Evolutionary conservation across 1,284 basidiomycete genomes (phyloP).

Genomic region (Sporisorium iseilematis-ciliati): DNA sequence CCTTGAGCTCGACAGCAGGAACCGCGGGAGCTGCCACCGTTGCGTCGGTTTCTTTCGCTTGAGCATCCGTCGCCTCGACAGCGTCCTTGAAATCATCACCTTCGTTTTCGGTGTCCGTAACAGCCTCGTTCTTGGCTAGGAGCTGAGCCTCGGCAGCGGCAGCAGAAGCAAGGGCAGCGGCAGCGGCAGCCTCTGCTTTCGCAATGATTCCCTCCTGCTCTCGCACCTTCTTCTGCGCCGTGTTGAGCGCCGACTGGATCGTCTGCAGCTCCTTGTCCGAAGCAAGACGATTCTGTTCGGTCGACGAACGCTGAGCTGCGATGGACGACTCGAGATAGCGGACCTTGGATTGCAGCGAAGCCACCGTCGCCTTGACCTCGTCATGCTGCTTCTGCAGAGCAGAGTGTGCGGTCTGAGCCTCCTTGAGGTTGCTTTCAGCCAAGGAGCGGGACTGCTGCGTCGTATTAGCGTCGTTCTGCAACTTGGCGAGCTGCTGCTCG

Average conservation of each 20-base stretch:
- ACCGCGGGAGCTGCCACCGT: slow-evolving; percentile 19
- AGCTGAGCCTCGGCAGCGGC: slow-evolving; percentile 43
- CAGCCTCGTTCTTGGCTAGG: slow-evolving; percentile 34
- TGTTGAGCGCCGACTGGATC: slow-evolving; percentile 49
- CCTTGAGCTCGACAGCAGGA: slow-evolving; percentile 44
- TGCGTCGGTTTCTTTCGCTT: slow-evolving; percentile 5
- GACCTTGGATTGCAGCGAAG: slow-evolving; percentile 46
- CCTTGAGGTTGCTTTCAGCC: slow-evolving; percentile 32
- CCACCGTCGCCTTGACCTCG: slow-evolving; percentile 42
- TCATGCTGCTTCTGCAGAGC: slow-evolving; percentile 45
- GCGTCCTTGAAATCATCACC: slow-evolving; percentile 48
- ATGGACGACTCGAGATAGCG: slow-evolving; percentile 51
- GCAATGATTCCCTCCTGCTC: slow-evolving; percentile 43
- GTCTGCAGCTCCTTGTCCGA: slow-evolving; percentile 57
- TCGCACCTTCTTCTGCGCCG: slow-evolving; percentile 47
- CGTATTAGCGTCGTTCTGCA: slow-evolving; percentile 7
- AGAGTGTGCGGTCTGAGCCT: slow-evolving; percentile 25
- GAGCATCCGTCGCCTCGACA: slow-evolving; percentile 23
- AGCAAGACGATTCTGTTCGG: slow-evolving; percentile 45
- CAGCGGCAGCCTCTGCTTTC: slow-evolving; percentile 43
- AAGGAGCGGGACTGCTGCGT: slow-evolving; percentile 19
- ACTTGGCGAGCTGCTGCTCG: slow-evolving; percentile 18
- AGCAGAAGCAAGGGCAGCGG: slow-evolving; percentile 42
- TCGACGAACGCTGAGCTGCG: slow-evolving; percentile 47
- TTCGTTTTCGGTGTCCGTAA: slow-evolving; percentile 48